Conservation (phyloP, 768 basidiomycete species). For the Tricholoma sp. region DNA sequence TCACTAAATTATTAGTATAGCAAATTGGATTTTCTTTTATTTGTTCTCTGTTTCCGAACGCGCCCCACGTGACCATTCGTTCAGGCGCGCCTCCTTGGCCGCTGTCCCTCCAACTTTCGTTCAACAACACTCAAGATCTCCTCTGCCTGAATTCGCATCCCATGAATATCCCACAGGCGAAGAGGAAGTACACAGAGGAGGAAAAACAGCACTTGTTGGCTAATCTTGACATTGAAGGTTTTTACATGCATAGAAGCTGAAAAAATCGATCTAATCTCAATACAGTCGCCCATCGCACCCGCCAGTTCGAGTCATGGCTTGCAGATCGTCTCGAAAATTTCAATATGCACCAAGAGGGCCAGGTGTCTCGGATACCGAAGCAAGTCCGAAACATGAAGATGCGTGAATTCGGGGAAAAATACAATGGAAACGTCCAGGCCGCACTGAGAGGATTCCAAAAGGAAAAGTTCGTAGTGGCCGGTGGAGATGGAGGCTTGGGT, state of each 20-base stretch:
- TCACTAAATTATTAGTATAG: too few species aligned
- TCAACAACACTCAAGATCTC: slow-evolving; percentile 6
- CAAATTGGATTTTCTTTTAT: slow-evolving; percentile 6
- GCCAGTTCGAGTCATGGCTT: slow-evolving; percentile 74
- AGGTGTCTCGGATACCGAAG: slow-evolving; percentile 69
- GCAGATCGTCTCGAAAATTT: slow-evolving; percentile 70
- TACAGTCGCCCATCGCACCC: slow-evolving; percentile 67
- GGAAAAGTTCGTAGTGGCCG: slow-evolving; percentile 49
- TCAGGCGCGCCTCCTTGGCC: slow-evolving; percentile 14
- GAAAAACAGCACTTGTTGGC: slow-evolving; percentile 72
- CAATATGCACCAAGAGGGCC: slow-evolving; percentile 68
- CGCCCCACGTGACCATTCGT: slow-evolving; percentile 34
- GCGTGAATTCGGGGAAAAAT: slow-evolving; percentile 75
- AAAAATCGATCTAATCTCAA: slow-evolving; percentile 3
- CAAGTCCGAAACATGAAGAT: slow-evolving; percentile 68
- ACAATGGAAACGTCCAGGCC: slow-evolving; percentile 69
- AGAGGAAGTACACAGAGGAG: slow-evolving; percentile 46
- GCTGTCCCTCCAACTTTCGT: slow-evolving; percentile 3
- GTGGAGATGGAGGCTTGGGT: slow-evolving; percentile 42
- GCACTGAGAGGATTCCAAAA: slow-evolving; percentile 66
- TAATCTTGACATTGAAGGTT: slow-evolving; percentile 81
- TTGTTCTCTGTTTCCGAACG: slow-evolving; percentile 20
- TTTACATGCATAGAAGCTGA: slow-evolving; percentile 6
- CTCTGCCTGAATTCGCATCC: slow-evolving; percentile 3
- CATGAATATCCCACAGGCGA: slow-evolving; percentile 26